These are phyloP conservation scores for Aspergillus puulaauensis DNA, from an alignment of 2,329 filamentous ascomycete genomes.

Conservation along the genomic window DNA sequence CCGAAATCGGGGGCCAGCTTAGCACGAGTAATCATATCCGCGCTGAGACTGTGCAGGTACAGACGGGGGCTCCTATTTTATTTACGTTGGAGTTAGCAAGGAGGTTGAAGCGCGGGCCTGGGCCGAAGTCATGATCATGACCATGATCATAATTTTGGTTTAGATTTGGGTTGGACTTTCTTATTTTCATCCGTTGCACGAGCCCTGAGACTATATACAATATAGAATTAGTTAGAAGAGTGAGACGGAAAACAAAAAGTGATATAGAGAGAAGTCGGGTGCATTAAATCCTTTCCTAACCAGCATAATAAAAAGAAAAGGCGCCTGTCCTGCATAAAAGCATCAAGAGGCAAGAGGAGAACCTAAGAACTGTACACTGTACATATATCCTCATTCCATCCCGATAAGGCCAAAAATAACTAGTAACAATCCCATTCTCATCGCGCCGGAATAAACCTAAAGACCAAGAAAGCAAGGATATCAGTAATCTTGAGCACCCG, in stretches of 20 bases:
- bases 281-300: background rate
- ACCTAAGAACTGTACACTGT: background rate
- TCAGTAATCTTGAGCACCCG: constrained; percentile 1
- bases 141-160: too few relatives aligned
- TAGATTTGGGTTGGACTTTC: background rate
- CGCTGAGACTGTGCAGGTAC: constrained; percentile 59
- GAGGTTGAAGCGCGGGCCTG: constrained; percentile 31
- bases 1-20: constrained; percentile 68
- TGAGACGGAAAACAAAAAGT: background rate
- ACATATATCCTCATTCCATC: background rate
- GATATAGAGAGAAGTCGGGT: background rate
- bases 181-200: background rate
- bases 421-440: constrained; percentile 7
- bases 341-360: background rate
- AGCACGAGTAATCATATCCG: constrained; percentile 81
- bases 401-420: background rate
- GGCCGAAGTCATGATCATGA: background rate
- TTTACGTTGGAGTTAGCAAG: constrained; percentile 69
- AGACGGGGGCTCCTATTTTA: constrained; percentile 64
- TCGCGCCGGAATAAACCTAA: constrained; percentile 11
- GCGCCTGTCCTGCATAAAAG: background rate
- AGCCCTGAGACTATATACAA: background rate
- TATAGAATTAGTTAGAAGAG: background rate
- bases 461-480: constrained; percentile 12
- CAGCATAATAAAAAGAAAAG: background rate